Conservation (phyloP, 2,329 filamentous ascomycete species). For the Ceratocystis colombiana region DNA sequence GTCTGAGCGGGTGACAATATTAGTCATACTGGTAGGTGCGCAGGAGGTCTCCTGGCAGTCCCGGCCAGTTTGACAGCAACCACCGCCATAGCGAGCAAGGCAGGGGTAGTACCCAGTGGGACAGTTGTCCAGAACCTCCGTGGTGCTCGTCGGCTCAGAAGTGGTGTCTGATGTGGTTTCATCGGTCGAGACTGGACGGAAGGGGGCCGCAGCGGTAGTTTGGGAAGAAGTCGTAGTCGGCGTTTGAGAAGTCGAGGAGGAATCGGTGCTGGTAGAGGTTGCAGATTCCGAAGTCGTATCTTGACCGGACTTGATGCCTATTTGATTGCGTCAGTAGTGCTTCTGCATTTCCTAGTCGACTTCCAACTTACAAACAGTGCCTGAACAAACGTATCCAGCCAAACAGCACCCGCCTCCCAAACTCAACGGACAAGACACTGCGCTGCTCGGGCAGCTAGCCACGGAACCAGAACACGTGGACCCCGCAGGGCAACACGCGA, state of each 20-base stretch:
- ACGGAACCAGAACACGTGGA: conserved; percentile 54
- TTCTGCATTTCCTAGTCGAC: background rate
- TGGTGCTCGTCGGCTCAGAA: conserved; percentile 30
- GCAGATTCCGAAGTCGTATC: conserved; percentile 32
- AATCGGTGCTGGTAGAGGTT: conserved; percentile 25
- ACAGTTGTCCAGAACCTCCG: conserved; percentile 42
- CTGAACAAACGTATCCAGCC: conserved; percentile 57
- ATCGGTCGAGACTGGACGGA: conserved; percentile 28
- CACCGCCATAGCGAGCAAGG: conserved; percentile 68
- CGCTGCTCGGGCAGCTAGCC: conserved; percentile 49
- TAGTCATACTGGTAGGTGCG: conserved; percentile 49
- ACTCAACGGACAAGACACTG: conserved; percentile 53
- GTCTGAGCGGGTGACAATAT: conserved; percentile 52
- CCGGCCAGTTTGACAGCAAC: conserved; percentile 77
- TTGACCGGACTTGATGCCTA: conserved; percentile 25
- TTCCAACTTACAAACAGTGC: conserved; percentile 54
- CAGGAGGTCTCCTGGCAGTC: conserved; percentile 77
- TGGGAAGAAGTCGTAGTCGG: conserved; percentile 37
- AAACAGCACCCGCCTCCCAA: conserved; percentile 69
- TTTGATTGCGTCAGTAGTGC: conserved; percentile 6
- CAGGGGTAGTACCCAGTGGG: conserved; percentile 91
- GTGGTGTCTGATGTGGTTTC: conserved; percentile 34
- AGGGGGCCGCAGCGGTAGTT: conserved; percentile 30
- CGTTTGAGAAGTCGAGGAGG: conserved; percentile 28
- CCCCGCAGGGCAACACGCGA: conserved; percentile 66